phyloP scores from a whole-genome alignment of 352 stramenopile species.

The Pythium folliculosum region DNA sequence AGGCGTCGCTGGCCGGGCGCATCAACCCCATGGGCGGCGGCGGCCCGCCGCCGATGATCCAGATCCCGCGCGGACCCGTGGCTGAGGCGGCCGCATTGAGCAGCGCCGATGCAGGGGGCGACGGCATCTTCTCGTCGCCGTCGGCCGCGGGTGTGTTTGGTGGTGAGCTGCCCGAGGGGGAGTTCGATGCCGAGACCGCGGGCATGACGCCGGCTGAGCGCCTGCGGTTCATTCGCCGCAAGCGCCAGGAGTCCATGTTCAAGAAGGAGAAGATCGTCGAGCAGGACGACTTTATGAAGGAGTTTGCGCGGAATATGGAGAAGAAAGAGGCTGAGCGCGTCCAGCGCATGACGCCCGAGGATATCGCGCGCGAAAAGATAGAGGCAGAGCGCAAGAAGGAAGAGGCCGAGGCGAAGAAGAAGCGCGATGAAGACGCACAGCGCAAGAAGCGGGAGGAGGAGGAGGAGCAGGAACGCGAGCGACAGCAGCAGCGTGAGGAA shows the following conservation, averaged over 20 bases:
- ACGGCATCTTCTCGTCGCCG: slow-evolving; percentile 12
- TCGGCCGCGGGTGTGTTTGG: slow-evolving; percentile 2
- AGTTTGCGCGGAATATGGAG: slow-evolving; percentile 71
- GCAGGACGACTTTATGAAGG: slow-evolving; percentile 66
- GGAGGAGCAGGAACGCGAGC: slow-evolving; percentile 12
- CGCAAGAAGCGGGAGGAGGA: slow-evolving; percentile 3
- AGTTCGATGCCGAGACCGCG: slow-evolving; percentile 61
- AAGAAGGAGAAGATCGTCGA: slow-evolving; percentile 45
- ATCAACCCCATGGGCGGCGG: slow-evolving; percentile 15
- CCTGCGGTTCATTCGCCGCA: slow-evolving; percentile 61
- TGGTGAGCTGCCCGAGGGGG: slow-evolving; percentile 28
- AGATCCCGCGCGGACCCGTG: slow-evolving; percentile 17
- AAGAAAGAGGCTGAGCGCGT: slow-evolving; percentile 47
- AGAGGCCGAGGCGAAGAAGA: slow-evolving; percentile 1
- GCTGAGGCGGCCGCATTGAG: background rate
- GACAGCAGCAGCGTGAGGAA: slow-evolving; percentile 5
- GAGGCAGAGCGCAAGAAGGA: slow-evolving; percentile 10
- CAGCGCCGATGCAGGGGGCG: slow-evolving; percentile 3
- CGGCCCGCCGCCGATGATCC: slow-evolving; percentile 24
- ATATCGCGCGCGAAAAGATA: slow-evolving; percentile 4
- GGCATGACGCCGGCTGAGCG: slow-evolving; percentile 64
- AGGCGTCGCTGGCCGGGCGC: slow-evolving; percentile 54
- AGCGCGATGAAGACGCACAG: background rate
- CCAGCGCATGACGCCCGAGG: slow-evolving; percentile 22
- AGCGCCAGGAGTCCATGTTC: slow-evolving; percentile 61